These are phyloP conservation scores for Acacia melanoxylon DNA, from an alignment of 306 rosid genomes.

Conservation along the genomic window DNA sequence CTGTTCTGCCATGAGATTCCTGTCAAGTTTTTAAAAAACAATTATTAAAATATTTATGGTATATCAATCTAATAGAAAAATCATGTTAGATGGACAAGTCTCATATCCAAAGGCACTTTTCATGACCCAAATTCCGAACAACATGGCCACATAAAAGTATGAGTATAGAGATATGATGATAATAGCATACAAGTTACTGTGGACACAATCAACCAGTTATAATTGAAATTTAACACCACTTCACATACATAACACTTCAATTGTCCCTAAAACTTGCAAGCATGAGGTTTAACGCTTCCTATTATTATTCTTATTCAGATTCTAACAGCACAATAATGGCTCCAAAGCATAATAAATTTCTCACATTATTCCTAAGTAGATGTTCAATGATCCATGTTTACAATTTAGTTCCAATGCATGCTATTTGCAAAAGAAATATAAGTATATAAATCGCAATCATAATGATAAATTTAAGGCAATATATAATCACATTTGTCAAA, in stretches of 20 bases:
- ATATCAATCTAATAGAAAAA: constrained; percentile 11
- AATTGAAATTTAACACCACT: no score
- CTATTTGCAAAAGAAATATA: neutral
- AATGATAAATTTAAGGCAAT: neutral
- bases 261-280: neutral
- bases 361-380: neutral
- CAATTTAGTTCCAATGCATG: neutral
- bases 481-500: neutral
- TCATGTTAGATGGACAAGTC: constrained; percentile 18
- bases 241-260: neutral
- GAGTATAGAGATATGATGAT: neutral
- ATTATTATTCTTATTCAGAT: neutral
- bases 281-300: neutral
- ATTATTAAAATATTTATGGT: neutral
- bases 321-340: neutral
- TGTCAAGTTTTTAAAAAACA: constrained; percentile 32
- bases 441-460: neutral
- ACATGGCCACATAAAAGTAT: neutral
- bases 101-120: neutral
- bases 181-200: neutral
- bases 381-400: neutral
- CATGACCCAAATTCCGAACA: neutral
- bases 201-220: neutral
- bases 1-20: constrained; percentile 81
- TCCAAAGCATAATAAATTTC: neutral